Evolutionary conservation across 345 rosid genomes (phyloP).

Genomic region (Anastatica hierochuntica): DNA sequence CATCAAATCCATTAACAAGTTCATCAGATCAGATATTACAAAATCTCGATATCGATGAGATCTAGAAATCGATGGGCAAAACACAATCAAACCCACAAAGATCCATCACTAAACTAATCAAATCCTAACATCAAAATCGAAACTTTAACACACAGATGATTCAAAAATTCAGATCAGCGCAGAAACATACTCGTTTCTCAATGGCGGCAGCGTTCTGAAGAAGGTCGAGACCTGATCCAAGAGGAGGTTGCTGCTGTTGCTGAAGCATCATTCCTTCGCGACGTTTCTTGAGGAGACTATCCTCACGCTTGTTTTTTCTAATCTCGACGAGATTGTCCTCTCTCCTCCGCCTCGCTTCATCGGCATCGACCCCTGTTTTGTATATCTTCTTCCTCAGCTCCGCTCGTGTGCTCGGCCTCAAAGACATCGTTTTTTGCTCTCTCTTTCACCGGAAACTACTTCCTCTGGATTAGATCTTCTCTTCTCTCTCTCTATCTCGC

Average conservation of each 20-base stretch:
- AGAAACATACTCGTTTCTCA: constrained; percentile 55
- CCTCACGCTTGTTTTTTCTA: constrained; percentile 65
- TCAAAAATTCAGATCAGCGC: constrained; percentile 15
- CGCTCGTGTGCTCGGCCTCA: constrained; percentile 51
- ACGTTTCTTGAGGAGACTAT: constrained; percentile 60
- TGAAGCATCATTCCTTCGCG: constrained; percentile 54
- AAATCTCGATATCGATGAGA: no score
- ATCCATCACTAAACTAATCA: constrained; percentile 16
- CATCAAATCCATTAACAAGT: constrained; percentile 2
- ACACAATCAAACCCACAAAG: constrained; percentile 5
- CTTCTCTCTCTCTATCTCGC: constrained; percentile 14
- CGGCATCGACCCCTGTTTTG: constrained; percentile 66
- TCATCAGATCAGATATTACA: background rate
- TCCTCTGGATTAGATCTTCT: constrained; percentile 27
- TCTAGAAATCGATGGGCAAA: constrained; percentile 6
- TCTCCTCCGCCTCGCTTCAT: constrained; percentile 65
- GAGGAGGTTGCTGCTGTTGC: constrained; percentile 41
- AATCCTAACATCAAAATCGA: constrained; percentile 4
- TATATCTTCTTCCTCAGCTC: constrained; percentile 65
- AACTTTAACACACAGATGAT: background rate
- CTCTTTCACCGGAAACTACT: background rate
- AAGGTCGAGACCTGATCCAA: constrained; percentile 26
- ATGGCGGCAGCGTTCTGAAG: constrained; percentile 44
- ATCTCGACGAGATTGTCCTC: constrained; percentile 78
- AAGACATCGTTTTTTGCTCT: constrained; percentile 34